phyloP scores from a whole-genome alignment of 139 green algal genomes.

The Ostreobium quekettii region DNA sequence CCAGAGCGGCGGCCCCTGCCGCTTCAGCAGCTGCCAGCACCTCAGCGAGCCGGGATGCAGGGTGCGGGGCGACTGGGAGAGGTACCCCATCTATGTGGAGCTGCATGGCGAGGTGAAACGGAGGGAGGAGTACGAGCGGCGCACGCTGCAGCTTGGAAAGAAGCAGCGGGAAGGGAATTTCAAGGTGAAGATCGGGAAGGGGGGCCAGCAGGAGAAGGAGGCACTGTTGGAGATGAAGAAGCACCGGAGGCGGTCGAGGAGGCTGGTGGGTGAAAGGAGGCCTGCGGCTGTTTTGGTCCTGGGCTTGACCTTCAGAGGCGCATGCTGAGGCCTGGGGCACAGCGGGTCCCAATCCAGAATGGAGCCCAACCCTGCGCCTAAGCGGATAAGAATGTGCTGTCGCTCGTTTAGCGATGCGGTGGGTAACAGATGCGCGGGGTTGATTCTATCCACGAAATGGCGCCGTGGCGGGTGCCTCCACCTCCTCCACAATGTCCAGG shows the following conservation, averaged over 20 bases:
- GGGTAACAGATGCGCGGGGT: no score
- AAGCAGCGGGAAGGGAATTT: slow-evolving; percentile 44
- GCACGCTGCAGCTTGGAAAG: slow-evolving; percentile 45
- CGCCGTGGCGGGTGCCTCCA: no score
- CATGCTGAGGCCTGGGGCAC: no score
- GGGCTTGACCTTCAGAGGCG: no score
- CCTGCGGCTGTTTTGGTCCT: no score
- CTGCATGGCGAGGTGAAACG: slow-evolving; percentile 51
- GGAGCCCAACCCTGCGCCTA: no score
- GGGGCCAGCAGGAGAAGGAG: slow-evolving; percentile 55
- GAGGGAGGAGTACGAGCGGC: slow-evolving; percentile 35
- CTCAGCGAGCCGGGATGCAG: slow-evolving; percentile 76
- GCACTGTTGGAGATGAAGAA: slow-evolving; percentile 61
- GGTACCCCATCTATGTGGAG: slow-evolving; percentile 68
- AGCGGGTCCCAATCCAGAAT: no score
- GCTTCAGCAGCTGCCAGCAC: slow-evolving; percentile 84
- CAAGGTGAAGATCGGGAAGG: slow-evolving; percentile 48
- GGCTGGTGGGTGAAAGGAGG: slow-evolving; percentile 2
- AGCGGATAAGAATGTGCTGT: no score
- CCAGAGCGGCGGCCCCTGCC: slow-evolving; percentile 29
- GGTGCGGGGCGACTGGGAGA: slow-evolving; percentile 41
- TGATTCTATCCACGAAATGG: no score
- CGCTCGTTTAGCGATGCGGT: no score
- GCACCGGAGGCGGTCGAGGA: slow-evolving; percentile 47
- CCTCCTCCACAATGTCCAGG: no score